A percentile compares a stretch with the other conserved stretches of the same genome.
Evolutionary conservation across 2,329 filamentous ascomycete species (phyloP).

Genomic region (Penicillium polonicum): DNA sequence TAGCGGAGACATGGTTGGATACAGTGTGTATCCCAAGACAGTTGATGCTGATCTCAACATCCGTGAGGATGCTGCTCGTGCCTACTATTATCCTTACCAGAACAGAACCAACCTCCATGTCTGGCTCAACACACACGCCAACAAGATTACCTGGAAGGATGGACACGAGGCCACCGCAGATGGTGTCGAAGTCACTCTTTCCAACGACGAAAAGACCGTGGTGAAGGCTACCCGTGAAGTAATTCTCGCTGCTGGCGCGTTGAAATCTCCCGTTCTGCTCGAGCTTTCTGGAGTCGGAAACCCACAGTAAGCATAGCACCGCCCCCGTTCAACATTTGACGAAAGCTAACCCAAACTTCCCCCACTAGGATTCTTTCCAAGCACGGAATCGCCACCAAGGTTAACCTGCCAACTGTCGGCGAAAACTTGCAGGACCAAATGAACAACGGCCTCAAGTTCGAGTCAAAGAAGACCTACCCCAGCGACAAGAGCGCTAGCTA

Average conservation of each 20-base stretch:
- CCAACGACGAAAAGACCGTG: conserved; percentile 22
- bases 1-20: conserved; percentile 47
- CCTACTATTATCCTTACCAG: conserved; percentile 48
- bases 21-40: conserved; percentile 44
- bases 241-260: conserved; percentile 59
- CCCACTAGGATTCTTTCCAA: conserved; percentile 25
- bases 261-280: conserved; percentile 56
- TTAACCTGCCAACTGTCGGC: conserved; percentile 44
- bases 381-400: conserved; percentile 25
- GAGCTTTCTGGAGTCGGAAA: conserved; percentile 62
- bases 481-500: conserved; percentile 9
- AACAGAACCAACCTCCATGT: conserved; percentile 45
- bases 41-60: conserved; percentile 39
- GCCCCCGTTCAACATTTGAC: background rate
- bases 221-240: conserved; percentile 51
- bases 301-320: conserved; percentile 19
- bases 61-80: conserved; percentile 49
- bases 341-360: background rate
- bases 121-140: conserved; percentile 44
- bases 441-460: conserved; percentile 21
- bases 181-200: conserved; percentile 31
- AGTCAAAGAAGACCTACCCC: conserved; percentile 12
- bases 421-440: conserved; percentile 52
- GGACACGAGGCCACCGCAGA: conserved; percentile 17
- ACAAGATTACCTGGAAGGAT: conserved; percentile 39